Conservation (phyloP, 345 rosid species). For the Camelina hispida region DNA sequence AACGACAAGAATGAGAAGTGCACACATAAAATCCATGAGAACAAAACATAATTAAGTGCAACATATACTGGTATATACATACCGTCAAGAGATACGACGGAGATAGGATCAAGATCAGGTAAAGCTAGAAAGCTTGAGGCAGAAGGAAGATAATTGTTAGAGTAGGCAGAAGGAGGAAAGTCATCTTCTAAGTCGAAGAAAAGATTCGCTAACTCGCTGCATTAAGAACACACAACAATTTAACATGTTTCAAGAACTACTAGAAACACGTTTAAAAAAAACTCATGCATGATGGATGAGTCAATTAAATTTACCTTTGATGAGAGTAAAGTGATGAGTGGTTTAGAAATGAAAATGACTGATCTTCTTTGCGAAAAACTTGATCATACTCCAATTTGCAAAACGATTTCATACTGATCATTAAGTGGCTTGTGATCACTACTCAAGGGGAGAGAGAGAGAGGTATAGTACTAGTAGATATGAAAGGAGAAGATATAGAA, state of each 20-base stretch:
- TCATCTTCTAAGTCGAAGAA: conserved; percentile 12
- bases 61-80: neutral
- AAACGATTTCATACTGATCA: conserved; percentile 5
- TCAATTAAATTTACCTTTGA: conserved; percentile 8
- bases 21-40: neutral
- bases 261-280: neutral
- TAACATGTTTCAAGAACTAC: neutral
- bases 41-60: neutral
- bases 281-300: neutral
- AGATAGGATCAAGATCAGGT: conserved; percentile 21
- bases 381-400: conserved; percentile 26
- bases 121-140: conserved; percentile 24
- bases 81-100: conserved; percentile 8
- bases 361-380: conserved; percentile 31
- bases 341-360: conserved; percentile 22
- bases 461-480: neutral
- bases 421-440: conserved; percentile 3
- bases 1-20: neutral
- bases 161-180: neutral
- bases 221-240: conserved; percentile 9
- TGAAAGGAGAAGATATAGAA: neutral
- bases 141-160: conserved; percentile 3
- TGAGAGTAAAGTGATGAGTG: conserved; percentile 7
- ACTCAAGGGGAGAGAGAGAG: neutral
- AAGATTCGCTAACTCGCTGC: conserved; percentile 24